Evolutionary conservation across 176 grass and related monocot species (phyloP), one percentile per base, ranked within the genome.

Genomic region (Carex scoparia): DNA sequence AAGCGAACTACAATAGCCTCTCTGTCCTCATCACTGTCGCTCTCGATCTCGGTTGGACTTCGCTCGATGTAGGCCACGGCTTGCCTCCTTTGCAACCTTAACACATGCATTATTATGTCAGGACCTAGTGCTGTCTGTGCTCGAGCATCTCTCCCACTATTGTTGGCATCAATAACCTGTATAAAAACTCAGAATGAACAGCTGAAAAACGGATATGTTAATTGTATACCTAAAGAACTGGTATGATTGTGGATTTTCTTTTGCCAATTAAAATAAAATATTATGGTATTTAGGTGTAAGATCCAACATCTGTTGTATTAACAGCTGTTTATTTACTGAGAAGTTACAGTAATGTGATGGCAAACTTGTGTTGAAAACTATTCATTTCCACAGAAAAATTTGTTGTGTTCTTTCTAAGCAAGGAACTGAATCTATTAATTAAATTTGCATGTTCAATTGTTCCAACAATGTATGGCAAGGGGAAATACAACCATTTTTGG

Each of bases 101-200:
- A 35, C 13, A 97, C 81, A 84, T 88, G 94, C 92, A 94, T 92
- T 65, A 94, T 85, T 53, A 91, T 71, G 60, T 93, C 94, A 33
- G 92, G 78, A 37, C 84, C 79, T 67, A 88, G 87, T 69, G 87
- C 66, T 61, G 84, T 51, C 81, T 65, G 82, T 27, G 84, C 30
- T 65, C 62, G 89, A 9, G 92, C 54, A 83, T 94, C 62, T 85
- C 94, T 94, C 9, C 44, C 88, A 13, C 3, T 79, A 61, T 89
- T 79, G 27, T 94, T 97, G 37, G 80, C 88, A 79, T 86, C 81
- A 61, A 92, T 92, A 87, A 88, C 80, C 94, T 97, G 88, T 82
- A 40, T 67, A 46, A 33, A 67, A 69, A 81, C 7, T 75, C 65
- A 84, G 63, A 18, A 12, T 69, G 28, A 87, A 71, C 4, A 78